Conservation (phyloP, 2,329 filamentous ascomycete genomes). For the Cryphonectria radicalis region DNA sequence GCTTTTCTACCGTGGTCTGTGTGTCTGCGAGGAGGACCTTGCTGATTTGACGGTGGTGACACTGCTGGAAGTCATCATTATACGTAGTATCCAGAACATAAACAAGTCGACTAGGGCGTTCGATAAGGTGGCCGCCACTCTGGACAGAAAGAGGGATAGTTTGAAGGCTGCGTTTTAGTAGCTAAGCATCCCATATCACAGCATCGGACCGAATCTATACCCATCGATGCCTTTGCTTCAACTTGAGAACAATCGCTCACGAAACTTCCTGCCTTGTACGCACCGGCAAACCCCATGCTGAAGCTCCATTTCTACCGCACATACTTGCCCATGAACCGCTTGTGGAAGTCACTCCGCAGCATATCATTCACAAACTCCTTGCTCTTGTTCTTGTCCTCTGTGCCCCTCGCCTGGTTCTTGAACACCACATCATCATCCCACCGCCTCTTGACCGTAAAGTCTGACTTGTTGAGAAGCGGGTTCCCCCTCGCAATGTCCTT, state of each 20-base stretch:
- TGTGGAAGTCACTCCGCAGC: slow-evolving; percentile 94
- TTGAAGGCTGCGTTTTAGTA: slow-evolving; percentile 18
- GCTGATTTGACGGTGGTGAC: slow-evolving; percentile 2
- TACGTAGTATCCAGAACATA: slow-evolving; percentile 18
- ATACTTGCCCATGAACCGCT: slow-evolving; percentile 86
- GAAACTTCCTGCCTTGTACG: not conserved
- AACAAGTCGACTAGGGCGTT: slow-evolving; percentile 22
- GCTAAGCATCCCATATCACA: not conserved
- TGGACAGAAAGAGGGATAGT: slow-evolving; percentile 20
- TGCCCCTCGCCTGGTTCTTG: slow-evolving; percentile 96
- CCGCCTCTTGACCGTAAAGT: slow-evolving; percentile 85
- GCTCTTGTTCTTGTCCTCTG: slow-evolving; percentile 82
- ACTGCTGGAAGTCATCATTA: slow-evolving; percentile 14
- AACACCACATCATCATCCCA: slow-evolving; percentile 99
- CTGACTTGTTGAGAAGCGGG: slow-evolving; percentile 83
- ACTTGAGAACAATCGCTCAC: not conserved
- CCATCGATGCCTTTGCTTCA: not conserved
- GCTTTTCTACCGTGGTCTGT: not conserved
- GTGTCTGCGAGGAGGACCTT: not conserved
- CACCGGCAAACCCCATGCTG: not conserved
- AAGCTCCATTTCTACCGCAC: slow-evolving; percentile 49
- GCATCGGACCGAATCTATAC: not conserved
- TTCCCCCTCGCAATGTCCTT: slow-evolving; percentile 91
- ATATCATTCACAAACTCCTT: slow-evolving; percentile 98
- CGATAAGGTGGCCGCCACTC: slow-evolving; percentile 19